Evolutionary conservation across 169 alveolate genomes (phyloP).

Genomic region (Plasmodium inui): DNA sequence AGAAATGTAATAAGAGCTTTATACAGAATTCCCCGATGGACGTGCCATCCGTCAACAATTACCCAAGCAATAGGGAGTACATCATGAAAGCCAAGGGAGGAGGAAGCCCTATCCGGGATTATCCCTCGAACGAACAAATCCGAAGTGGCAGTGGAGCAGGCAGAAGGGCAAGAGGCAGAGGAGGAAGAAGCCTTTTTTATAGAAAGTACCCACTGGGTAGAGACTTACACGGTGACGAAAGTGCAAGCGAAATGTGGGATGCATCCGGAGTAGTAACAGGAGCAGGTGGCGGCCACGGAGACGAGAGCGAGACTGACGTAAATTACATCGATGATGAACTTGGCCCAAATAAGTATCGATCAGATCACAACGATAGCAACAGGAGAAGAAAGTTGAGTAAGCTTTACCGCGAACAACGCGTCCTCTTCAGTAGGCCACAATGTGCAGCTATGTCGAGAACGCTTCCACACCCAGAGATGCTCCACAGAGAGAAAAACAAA

Average conservation of each 20-base stretch:
- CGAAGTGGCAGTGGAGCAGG: constrained; percentile 1
- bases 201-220: neutral
- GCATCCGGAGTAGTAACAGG: neutral
- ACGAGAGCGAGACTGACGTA: neutral
- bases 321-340: neutral
- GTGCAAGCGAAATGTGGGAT: neutral
- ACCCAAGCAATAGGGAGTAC: neutral
- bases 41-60: neutral
- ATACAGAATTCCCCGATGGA: neutral
- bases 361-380: neutral
- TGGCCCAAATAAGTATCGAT: neutral
- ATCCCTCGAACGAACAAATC: neutral
- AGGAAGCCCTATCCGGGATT: neutral
- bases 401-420: neutral
- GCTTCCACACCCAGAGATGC: neutral
- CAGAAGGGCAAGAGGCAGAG: neutral
- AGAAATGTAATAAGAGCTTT: neutral
- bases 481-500: neutral
- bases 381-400: neutral
- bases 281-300: neutral
- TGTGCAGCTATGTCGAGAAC: neutral
- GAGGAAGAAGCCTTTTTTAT: neutral
- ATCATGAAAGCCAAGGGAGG: neutral
- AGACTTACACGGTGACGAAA: neutral
- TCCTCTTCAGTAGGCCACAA: neutral